phyloP scores from a whole-genome alignment of 495 filamentous ascomycete species.

The Corynascus novoguineensis region DNA sequence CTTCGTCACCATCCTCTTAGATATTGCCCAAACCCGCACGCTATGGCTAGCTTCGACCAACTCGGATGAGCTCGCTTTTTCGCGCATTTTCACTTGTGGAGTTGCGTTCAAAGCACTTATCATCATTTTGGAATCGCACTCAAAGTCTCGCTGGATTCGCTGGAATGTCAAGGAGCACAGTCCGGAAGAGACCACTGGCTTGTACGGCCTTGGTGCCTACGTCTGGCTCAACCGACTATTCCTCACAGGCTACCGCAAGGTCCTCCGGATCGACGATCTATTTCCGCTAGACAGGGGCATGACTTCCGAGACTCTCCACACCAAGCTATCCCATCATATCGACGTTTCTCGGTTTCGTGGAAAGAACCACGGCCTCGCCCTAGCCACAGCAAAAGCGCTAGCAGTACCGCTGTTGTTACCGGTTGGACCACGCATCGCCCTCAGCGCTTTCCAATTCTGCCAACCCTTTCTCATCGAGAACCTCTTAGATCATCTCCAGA shows the following conservation, averaged over 20 bases:
- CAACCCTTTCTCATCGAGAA: slow-evolving; percentile 61
- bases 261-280: slow-evolving; percentile 20
- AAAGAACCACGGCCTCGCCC: slow-evolving; percentile 16
- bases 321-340: slow-evolving; percentile 6
- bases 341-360: slow-evolving; percentile 10
- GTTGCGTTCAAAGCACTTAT: slow-evolving; percentile 47
- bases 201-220: slow-evolving; percentile 27
- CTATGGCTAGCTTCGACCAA: slow-evolving; percentile 49
- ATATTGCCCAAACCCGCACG: slow-evolving; percentile 51
- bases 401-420: slow-evolving; percentile 30
- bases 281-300: slow-evolving; percentile 31
- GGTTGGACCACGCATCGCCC: slow-evolving; percentile 26
- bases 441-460: slow-evolving; percentile 49
- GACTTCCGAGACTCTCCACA: slow-evolving; percentile 14
- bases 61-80: slow-evolving; percentile 26
- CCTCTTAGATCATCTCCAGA: slow-evolving; percentile 41
- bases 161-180: slow-evolving; percentile 24
- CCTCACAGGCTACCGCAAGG: slow-evolving; percentile 17
- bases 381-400: slow-evolving; percentile 19
- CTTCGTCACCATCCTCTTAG: slow-evolving; percentile 54
- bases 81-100: slow-evolving; percentile 43
- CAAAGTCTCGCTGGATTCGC: slow-evolving; percentile 43
- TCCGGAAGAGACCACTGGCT: slow-evolving; percentile 56
- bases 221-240: slow-evolving; percentile 26
- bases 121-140: slow-evolving; percentile 48